Evolutionary conservation across 352 stramenopile genomes (phyloP).

Genomic region (Globisporangium cederbergense): DNA sequence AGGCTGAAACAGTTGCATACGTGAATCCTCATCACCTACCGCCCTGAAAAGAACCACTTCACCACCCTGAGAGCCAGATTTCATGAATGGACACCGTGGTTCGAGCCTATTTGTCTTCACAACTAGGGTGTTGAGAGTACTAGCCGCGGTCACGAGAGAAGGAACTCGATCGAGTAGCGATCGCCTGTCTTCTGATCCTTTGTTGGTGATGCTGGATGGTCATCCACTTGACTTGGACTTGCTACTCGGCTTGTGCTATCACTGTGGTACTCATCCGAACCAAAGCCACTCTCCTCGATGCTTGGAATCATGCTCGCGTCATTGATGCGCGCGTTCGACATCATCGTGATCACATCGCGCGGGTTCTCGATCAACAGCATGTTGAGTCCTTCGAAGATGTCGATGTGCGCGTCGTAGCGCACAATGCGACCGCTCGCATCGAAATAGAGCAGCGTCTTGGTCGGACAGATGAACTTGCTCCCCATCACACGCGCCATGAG

Average conservation of each 20-base stretch:
- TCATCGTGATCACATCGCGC: conserved; percentile 9
- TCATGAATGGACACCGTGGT: too few species aligned
- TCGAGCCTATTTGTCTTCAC: too few species aligned
- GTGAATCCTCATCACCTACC: too few species aligned
- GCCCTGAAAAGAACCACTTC: too few species aligned
- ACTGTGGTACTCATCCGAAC: neutral
- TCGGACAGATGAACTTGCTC: conserved; percentile 3
- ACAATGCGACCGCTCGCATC: conserved; percentile 2
- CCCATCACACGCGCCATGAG: neutral
- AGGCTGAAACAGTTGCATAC: too few species aligned
- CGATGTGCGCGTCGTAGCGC: conserved; percentile 7
- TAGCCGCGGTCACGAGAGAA: neutral
- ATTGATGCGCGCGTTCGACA: neutral
- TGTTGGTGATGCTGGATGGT: neutral
- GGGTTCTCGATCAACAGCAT: neutral
- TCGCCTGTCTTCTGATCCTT: neutral
- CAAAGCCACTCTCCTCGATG: neutral
- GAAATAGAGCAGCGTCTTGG: conserved; percentile 9
- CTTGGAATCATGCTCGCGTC: conserved; percentile 2
- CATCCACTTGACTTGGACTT: neutral
- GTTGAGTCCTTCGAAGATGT: conserved; percentile 10
- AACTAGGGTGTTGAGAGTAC: too few species aligned
- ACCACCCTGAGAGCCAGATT: too few species aligned
- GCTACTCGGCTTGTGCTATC: neutral
- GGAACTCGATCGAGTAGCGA: conserved; percentile 1